Percentiles rank a stretch among this genome's conserved stretches.
Evolutionary conservation across 208 protist species (phyloP).

Genomic region (Crithidia expoeki): DNA sequence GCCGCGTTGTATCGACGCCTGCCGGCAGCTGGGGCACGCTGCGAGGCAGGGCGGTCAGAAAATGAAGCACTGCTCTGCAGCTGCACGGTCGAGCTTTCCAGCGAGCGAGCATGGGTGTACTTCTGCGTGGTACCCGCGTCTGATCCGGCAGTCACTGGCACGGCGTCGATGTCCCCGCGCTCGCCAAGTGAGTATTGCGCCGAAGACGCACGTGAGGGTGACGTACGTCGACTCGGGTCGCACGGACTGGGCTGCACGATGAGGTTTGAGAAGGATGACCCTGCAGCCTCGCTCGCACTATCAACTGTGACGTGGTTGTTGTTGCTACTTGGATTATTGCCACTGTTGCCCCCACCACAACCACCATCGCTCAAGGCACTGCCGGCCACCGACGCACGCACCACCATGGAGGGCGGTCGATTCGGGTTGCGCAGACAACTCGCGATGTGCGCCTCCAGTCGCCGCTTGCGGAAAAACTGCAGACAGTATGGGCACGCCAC

Average conservation of each 20-base stretch:
- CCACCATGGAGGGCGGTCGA: slow-evolving; percentile 15
- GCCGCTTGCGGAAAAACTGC: slow-evolving; percentile 52
- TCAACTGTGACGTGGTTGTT: neutral
- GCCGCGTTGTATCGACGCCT: slow-evolving; percentile 10
- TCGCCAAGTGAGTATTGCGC: neutral
- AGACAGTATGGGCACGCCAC: slow-evolving; percentile 65
- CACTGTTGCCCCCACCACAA: neutral
- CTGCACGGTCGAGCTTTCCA: slow-evolving; percentile 8
- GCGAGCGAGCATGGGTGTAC: slow-evolving; percentile 26
- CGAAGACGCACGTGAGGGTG: neutral
- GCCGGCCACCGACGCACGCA: neutral
- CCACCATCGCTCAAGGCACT: neutral
- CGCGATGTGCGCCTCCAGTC: slow-evolving; percentile 46
- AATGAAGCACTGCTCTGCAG: slow-evolving; percentile 17
- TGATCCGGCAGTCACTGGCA: neutral
- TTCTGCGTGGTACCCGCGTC: slow-evolving; percentile 29
- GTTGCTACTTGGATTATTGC: neutral
- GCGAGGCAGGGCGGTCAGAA: slow-evolving; percentile 17
- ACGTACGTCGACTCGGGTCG: neutral
- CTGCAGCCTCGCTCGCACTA: neutral
- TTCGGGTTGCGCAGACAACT: slow-evolving; percentile 63
- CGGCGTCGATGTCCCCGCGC: neutral
- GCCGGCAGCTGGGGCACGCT: slow-evolving; percentile 18
- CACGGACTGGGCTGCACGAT: neutral
- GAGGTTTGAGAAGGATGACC: neutral